Evolutionary conservation across 805 yeast genomes (phyloP).

Genomic region (Wickerhamomyces queroliae): DNA sequence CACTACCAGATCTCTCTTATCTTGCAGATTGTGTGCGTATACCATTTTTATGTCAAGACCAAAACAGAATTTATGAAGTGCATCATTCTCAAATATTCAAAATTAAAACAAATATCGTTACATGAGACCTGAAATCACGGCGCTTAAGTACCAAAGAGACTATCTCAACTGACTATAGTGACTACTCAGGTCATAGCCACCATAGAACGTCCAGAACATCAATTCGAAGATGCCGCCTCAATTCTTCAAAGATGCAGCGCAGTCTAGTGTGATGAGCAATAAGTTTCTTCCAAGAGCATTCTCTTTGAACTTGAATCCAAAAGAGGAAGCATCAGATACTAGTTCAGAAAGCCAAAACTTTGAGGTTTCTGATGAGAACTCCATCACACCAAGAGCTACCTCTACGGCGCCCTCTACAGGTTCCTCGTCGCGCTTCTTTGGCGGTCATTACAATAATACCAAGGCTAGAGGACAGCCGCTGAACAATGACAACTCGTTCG

Average conservation of each 20-base stretch:
- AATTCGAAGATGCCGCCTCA: constrained; percentile 18
- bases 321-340: constrained; percentile 1
- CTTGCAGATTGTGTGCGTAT: neutral
- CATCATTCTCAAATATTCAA: no score
- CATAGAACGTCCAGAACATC: no score
- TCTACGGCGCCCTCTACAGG: constrained; percentile 7
- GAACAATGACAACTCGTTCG: neutral
- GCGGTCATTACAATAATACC: neutral
- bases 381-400: constrained; percentile 3
- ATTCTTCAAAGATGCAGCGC: no score
- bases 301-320: constrained; percentile 11
- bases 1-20: neutral
- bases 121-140: no score
- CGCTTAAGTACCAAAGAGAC: no score
- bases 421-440: constrained; percentile 7
- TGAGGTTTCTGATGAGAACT: constrained; percentile 4
- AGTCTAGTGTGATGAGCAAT: constrained; percentile 14
- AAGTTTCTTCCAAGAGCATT: constrained; percentile 18
- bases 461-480: neutral
- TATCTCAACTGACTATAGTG: no score
- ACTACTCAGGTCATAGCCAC: no score
- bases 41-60: no score
- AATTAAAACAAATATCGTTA: no score
- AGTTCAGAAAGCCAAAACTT: neutral
- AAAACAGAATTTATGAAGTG: no score